Percentiles rank a stretch among this genome's conserved stretches.
phyloP scores from a whole-genome alignment of 208 protist species.

The Porcisia hertigi region DNA sequence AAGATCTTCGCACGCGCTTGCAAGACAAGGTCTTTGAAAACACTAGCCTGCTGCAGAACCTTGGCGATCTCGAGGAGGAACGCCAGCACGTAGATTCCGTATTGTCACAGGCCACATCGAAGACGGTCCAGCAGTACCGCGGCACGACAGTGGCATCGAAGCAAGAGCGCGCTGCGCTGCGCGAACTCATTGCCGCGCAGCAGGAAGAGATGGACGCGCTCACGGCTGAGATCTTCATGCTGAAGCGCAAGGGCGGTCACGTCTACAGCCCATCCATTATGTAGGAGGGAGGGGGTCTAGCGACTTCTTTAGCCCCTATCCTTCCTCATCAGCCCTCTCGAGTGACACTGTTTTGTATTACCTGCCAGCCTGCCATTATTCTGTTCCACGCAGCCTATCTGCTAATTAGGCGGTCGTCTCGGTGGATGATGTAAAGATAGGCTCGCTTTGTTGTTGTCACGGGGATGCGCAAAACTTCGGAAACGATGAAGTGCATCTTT shows the following conservation, averaged over 20 bases:
- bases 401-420: neutral
- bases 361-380: neutral
- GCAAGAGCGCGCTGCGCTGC: slow-evolving; percentile 76
- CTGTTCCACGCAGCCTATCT: neutral
- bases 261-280: slow-evolving; percentile 75
- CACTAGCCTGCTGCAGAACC: slow-evolving; percentile 87
- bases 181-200: slow-evolving; percentile 88
- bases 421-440: neutral
- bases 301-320: neutral
- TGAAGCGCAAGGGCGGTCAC: slow-evolving; percentile 93
- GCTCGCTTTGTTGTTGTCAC: neutral
- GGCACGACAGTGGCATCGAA: slow-evolving; percentile 77
- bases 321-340: neutral
- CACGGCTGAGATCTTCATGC: slow-evolving; percentile 90
- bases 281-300: slow-evolving; percentile 6
- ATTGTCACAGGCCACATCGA: slow-evolving; percentile 75
- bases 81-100: slow-evolving; percentile 76
- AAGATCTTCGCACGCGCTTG: slow-evolving; percentile 58
- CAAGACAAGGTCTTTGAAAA: slow-evolving; percentile 76
- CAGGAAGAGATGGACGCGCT: slow-evolving; percentile 94
- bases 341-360: neutral
- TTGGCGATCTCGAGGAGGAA: slow-evolving; percentile 77
- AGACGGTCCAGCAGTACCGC: slow-evolving; percentile 67
- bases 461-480: neutral
- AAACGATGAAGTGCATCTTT: neutral